phyloP scores from a whole-genome alignment of 345 rosid species.

The Aquilaria yunnanensis region DNA sequence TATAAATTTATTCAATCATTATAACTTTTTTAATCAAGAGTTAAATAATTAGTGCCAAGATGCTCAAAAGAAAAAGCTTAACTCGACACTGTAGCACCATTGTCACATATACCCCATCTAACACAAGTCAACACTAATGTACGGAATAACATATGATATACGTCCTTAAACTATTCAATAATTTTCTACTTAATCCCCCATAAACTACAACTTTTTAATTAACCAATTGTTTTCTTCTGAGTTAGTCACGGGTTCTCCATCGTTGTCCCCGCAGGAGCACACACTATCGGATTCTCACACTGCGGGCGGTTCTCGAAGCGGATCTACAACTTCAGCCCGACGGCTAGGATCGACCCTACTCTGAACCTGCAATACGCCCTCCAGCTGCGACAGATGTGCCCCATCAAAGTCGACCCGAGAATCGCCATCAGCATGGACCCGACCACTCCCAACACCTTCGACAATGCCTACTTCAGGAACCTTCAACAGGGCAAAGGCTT shows the following conservation, averaged over 20 bases:
- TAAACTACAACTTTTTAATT: no score
- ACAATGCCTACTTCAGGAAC: conserved; percentile 70
- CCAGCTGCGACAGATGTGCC: conserved; percentile 66
- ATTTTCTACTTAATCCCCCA: background rate
- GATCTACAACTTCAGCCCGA: conserved; percentile 60
- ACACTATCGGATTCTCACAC: conserved; percentile 75
- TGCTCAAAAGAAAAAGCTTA: no score
- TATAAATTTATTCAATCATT: no score
- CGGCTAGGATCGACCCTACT: conserved; percentile 50
- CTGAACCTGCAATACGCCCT: conserved; percentile 42
- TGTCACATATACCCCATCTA: no score
- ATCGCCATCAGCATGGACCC: conserved; percentile 92
- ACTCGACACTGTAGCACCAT: no score
- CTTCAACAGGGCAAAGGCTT: conserved; percentile 69
- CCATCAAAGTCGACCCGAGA: conserved; percentile 47
- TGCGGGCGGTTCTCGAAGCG: conserved; percentile 57
- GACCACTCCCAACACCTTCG: conserved; percentile 53
- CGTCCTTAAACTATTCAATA: background rate
- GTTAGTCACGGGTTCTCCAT: no score
- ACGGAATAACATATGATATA: no score
- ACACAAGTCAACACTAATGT: no score
- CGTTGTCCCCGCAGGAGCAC: conserved; percentile 42
- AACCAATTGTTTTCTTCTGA: no score
- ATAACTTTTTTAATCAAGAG: no score
- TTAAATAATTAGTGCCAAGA: no score